Evolutionary conservation across 2,329 filamentous ascomycete species (phyloP).

Genomic region (Arthroderma sp.): DNA sequence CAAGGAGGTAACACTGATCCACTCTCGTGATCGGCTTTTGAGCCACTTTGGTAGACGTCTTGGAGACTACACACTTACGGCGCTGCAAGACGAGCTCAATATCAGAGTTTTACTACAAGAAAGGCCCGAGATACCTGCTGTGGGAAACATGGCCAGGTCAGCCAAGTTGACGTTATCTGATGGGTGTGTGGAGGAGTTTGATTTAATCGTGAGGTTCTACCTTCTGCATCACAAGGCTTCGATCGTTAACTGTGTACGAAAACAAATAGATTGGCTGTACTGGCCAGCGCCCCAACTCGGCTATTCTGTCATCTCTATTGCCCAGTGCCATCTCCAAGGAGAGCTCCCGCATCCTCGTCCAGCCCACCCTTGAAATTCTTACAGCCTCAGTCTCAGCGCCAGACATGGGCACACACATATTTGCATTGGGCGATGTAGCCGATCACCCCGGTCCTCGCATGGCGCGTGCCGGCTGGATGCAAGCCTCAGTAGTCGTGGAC

Average conservation of each 20-base stretch:
- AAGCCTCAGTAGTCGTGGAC: slow-evolving; percentile 41
- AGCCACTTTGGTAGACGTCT: slow-evolving; percentile 15
- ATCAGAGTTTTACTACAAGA: slow-evolving; percentile 15
- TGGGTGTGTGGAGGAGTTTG: slow-evolving; percentile 7
- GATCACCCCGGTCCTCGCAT: slow-evolving; percentile 39
- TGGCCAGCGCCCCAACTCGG: slow-evolving; percentile 11
- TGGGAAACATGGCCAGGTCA: neutral
- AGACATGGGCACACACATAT: slow-evolving; percentile 34
- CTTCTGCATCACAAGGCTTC: too few relatives aligned
- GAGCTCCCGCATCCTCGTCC: slow-evolving; percentile 35
- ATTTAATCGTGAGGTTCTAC: slow-evolving; percentile 6
- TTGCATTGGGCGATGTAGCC: slow-evolving; percentile 50
- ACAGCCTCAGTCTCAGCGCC: slow-evolving; percentile 36
- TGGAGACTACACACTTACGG: slow-evolving; percentile 11
- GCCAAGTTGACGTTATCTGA: slow-evolving; percentile 8
- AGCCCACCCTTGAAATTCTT: slow-evolving; percentile 45
- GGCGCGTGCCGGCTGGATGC: slow-evolving; percentile 41
- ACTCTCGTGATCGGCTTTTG: slow-evolving; percentile 54
- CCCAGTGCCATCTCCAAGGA: slow-evolving; percentile 4
- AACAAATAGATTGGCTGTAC: slow-evolving; percentile 12
- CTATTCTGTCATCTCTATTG: slow-evolving; percentile 4
- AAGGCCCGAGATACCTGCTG: slow-evolving; percentile 8
- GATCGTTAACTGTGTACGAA: too few relatives aligned
- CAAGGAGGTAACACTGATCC: slow-evolving; percentile 58
- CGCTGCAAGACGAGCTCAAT: slow-evolving; percentile 14